Evolutionary conservation across 768 basidiomycete genomes (phyloP).

Genomic region (Collybia mongolica): DNA sequence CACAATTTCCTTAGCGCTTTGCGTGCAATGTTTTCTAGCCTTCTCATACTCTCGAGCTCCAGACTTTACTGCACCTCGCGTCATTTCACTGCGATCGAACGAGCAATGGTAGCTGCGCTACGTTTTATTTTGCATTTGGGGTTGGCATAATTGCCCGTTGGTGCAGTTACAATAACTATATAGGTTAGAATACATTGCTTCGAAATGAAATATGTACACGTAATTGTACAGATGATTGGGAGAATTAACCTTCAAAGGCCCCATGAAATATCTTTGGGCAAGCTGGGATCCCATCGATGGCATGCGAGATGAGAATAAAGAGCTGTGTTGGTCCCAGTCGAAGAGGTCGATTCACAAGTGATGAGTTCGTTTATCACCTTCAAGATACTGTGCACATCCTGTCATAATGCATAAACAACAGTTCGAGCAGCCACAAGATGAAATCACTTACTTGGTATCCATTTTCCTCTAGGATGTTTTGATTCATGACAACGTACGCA

Average conservation of each 20-base stretch:
- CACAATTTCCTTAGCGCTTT: neutral
- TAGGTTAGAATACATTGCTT: no score
- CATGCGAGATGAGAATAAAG: conserved; percentile 4
- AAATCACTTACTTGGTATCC: conserved; percentile 1
- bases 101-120: no score
- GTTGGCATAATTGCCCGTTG: no score
- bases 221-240: no score
- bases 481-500: neutral
- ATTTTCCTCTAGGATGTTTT: neutral
- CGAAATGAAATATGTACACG: no score
- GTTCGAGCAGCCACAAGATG: neutral
- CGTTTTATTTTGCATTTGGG: no score
- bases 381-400: neutral
- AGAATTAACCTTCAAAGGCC: neutral
- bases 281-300: conserved; percentile 6
- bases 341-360: neutral
- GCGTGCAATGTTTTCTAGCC: no score
- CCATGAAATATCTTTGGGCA: neutral
- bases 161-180: no score
- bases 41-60: no score
- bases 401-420: neutral
- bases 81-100: no score
- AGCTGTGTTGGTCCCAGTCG: neutral
- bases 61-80: no score
- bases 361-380: conserved; percentile 5